Evolutionary conservation across 495 filamentous ascomycete species (phyloP).

Genomic region (Friedmanniomyces simplex): DNA sequence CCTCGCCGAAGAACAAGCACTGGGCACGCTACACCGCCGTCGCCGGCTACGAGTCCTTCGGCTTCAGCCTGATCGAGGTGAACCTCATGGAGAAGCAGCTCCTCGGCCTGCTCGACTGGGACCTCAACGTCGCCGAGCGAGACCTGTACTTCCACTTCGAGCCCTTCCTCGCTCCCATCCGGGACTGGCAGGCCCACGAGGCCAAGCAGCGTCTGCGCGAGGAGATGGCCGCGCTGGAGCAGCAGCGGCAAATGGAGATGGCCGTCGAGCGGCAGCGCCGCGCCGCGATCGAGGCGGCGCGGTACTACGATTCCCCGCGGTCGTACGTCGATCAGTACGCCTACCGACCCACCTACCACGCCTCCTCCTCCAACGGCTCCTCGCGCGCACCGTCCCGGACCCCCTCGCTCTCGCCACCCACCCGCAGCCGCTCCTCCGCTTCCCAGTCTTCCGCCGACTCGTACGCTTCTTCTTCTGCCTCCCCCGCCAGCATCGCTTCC

Average conservation of each 20-base stretch:
- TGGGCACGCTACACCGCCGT: slow-evolving; percentile 86
- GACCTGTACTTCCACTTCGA: slow-evolving; percentile 85
- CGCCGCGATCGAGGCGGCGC: slow-evolving; percentile 20
- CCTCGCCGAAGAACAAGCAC: slow-evolving; percentile 99
- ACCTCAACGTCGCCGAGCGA: slow-evolving; percentile 68
- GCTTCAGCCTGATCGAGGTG: slow-evolving; percentile 88
- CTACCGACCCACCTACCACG: slow-evolving; percentile 11
- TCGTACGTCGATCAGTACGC: slow-evolving; percentile 17
- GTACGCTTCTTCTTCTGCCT: slow-evolving; percentile 9
- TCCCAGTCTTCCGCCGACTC: slow-evolving; percentile 24
- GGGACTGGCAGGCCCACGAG: slow-evolving; percentile 33
- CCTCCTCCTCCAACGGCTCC: slow-evolving; percentile 15
- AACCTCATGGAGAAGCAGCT: slow-evolving; percentile 99
- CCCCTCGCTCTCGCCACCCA: slow-evolving; percentile 34
- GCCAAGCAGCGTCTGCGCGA: slow-evolving; percentile 22
- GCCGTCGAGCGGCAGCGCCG: slow-evolving; percentile 24
- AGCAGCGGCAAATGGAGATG: slow-evolving; percentile 37
- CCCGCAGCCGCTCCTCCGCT: slow-evolving; percentile 30
- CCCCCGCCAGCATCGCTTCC: slow-evolving; percentile 22
- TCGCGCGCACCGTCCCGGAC: slow-evolving; percentile 30
- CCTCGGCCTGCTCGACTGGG: slow-evolving; percentile 87
- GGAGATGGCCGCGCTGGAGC: slow-evolving; percentile 34
- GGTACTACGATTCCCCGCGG: slow-evolving; percentile 16
- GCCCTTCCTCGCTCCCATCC: slow-evolving; percentile 77
- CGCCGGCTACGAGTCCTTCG: slow-evolving; percentile 66